Conservation (phyloP, 345 rosid genomes). For the Populus davidiana region DNA sequence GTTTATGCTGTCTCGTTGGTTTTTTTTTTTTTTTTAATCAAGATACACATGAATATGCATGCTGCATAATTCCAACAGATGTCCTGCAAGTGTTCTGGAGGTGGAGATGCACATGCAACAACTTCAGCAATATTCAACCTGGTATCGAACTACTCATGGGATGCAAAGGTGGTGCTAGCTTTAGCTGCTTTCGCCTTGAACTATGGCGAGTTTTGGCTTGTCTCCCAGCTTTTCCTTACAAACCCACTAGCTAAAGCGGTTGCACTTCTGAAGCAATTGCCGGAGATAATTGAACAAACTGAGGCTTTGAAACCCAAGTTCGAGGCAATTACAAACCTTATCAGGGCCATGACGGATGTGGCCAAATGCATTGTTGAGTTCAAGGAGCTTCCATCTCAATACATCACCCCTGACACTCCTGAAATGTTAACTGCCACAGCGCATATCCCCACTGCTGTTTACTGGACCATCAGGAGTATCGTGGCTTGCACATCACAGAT, state of each 20-base stretch:
- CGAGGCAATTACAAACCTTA: constrained; percentile 43
- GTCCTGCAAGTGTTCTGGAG: constrained; percentile 21
- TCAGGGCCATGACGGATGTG: constrained; percentile 45
- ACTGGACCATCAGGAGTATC: constrained; percentile 53
- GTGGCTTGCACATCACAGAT: constrained; percentile 48
- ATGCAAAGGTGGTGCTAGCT: constrained; percentile 24
- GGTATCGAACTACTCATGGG: constrained; percentile 26
- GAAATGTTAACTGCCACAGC: constrained; percentile 37
- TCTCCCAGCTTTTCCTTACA: constrained; percentile 15
- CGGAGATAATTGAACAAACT: constrained; percentile 21
- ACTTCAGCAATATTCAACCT: constrained; percentile 19
- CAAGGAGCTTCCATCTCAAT: constrained; percentile 43
- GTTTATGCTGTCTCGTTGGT: background rate
- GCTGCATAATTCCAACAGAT: constrained; percentile 6
- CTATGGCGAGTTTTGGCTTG: constrained; percentile 29
- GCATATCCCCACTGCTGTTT: constrained; percentile 46
- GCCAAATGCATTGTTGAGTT: constrained; percentile 51
- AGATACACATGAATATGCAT: background rate
- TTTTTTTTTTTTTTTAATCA: background rate
- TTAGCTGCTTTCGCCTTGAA: constrained; percentile 26
- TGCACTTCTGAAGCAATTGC: constrained; percentile 24
- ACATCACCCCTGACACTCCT: constrained; percentile 36
- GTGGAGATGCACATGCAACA: constrained; percentile 24
- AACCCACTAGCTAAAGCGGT: constrained; percentile 27
- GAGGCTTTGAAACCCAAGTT: constrained; percentile 21